A percentile compares a stretch with the other conserved stretches of the same genome.
phyloP scores from a whole-genome alignment of 495 filamentous ascomycete species.

The Penicillium alfredii region DNA sequence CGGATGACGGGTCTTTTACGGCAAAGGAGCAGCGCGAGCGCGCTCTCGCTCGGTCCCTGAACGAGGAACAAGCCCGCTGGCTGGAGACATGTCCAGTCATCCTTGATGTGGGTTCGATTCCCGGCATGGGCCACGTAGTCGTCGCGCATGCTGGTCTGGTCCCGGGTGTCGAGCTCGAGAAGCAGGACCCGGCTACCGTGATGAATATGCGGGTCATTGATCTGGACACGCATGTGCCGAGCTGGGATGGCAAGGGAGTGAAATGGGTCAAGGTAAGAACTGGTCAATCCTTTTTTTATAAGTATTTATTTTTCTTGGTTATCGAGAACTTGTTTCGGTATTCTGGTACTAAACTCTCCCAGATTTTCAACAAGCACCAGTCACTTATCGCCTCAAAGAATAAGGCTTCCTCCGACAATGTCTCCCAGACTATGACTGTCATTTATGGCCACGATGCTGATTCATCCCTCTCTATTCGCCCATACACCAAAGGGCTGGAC shows the following conservation, averaged over 20 bases:
- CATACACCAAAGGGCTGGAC: slow-evolving; percentile 80
- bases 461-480: slow-evolving; percentile 56
- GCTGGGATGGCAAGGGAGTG: slow-evolving; percentile 48
- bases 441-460: slow-evolving; percentile 86
- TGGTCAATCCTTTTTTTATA: too few species aligned
- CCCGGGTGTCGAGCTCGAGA: slow-evolving; percentile 61
- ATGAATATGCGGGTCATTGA: slow-evolving; percentile 92
- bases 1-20: slow-evolving; percentile 12
- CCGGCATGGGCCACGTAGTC: slow-evolving; percentile 51
- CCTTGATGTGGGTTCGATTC: slow-evolving; percentile 57
- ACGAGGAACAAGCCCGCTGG: slow-evolving; percentile 61
- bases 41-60: slow-evolving; percentile 46
- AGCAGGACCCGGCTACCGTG: slow-evolving; percentile 70
- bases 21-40: slow-evolving; percentile 32
- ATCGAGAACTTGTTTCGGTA: neutral
- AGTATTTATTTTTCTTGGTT: neutral
- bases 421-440: slow-evolving; percentile 45
- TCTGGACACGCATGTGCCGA: slow-evolving; percentile 54
- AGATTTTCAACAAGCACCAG: slow-evolving; percentile 57
- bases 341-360: neutral
- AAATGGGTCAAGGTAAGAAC: slow-evolving; percentile 65
- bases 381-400: slow-evolving; percentile 24
- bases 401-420: slow-evolving; percentile 15
- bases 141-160: slow-evolving; percentile 84
- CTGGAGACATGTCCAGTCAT: slow-evolving; percentile 68